A percentile compares a stretch with the other conserved stretches of the same genome.
Conservation (phyloP, 192 early-diverging fungal genomes). For the Linnemannia hyalina region DNA sequence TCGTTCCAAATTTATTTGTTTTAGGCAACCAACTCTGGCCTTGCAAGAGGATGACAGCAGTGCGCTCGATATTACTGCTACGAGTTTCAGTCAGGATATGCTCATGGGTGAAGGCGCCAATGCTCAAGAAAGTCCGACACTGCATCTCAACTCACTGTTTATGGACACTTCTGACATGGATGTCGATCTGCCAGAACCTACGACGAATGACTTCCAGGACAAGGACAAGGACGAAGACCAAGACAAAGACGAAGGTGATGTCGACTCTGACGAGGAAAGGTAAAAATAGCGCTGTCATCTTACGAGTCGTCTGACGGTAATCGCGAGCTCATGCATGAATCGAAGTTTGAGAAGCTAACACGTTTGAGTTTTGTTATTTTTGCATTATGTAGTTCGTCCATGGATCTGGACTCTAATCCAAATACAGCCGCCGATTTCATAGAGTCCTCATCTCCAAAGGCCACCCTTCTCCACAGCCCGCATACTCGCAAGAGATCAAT, state of each 20-base stretch:
- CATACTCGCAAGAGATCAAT: neutral
- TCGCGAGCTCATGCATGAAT: neutral
- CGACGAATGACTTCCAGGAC: too few relatives aligned
- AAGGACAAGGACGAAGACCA: neutral
- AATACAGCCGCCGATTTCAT: neutral
- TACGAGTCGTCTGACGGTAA: neutral
- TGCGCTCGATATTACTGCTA: neutral
- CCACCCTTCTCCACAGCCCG: neutral
- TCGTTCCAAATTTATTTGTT: neutral
- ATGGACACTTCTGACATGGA: neutral
- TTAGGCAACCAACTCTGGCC: neutral
- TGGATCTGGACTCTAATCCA: neutral
- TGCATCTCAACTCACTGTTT: neutral
- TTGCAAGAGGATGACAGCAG: neutral
- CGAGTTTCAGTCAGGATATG: neutral
- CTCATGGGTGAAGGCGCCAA: neutral
- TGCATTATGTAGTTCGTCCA: neutral
- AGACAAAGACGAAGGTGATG: neutral
- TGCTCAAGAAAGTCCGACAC: neutral
- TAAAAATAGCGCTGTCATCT: neutral
- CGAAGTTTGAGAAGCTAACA: neutral
- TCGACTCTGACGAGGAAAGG: neutral
- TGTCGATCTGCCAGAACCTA: neutral
- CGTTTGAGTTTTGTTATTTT: neutral
- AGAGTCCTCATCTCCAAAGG: neutral